Conservation (phyloP, 2,329 filamentous ascomycete species). For the Thermothelomyces thermophilus region DNA sequence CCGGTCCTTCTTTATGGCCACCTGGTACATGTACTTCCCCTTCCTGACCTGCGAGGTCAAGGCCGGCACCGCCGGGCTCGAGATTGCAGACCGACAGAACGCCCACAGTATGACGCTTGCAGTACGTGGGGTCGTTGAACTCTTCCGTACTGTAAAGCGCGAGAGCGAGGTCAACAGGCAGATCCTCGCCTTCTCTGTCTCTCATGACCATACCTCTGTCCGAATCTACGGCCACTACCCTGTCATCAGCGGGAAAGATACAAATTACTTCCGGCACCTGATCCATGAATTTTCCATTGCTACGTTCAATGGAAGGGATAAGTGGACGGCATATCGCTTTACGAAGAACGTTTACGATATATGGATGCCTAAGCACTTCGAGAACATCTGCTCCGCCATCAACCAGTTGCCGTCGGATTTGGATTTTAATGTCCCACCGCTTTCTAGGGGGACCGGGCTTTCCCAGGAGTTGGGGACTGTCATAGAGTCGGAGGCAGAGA, state of each 20-base stretch:
- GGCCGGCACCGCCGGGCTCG: conserved; percentile 33
- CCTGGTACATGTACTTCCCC: conserved; percentile 43
- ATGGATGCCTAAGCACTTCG: not conserved
- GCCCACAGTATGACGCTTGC: conserved; percentile 32
- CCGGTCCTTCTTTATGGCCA: conserved; percentile 28
- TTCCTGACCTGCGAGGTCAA: conserved; percentile 46
- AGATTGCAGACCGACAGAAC: conserved; percentile 36
- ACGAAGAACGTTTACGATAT: not conserved
- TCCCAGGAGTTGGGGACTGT: not conserved
- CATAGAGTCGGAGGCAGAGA: not conserved
- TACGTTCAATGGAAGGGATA: not conserved
- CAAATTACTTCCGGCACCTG: not conserved
- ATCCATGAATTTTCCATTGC: not conserved
- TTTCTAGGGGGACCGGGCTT: not conserved
- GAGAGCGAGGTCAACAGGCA: not conserved
- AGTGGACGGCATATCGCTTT: not conserved
- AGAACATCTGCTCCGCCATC: not conserved
- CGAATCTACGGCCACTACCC: not conserved
- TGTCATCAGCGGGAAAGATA: not conserved
- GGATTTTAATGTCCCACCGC: not conserved
- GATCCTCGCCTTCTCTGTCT: not conserved
- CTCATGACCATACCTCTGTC: not conserved
- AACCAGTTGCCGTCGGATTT: not conserved
- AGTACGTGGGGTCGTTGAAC: not conserved
- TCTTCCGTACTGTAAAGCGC: not conserved